phyloP scores from a whole-genome alignment of 2,329 filamentous ascomycete species.

The Curvularia eragrostidis region DNA sequence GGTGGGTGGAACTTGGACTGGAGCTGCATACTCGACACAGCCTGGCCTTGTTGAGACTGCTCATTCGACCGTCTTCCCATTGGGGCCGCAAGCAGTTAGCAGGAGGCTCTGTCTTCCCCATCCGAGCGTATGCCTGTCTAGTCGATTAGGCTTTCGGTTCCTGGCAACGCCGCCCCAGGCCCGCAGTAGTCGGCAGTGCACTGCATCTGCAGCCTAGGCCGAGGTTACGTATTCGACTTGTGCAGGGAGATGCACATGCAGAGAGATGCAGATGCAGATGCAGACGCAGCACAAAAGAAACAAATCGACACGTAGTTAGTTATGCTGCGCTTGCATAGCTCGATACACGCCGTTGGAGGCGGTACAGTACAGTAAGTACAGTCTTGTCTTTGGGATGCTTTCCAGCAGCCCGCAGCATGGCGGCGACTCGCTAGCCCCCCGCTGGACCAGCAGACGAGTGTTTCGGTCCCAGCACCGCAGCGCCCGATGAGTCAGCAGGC shows the following conservation, averaged over 20 bases:
- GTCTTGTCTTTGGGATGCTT: too few species aligned
- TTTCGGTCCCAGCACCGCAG: constrained; percentile 16
- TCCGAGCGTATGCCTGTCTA: constrained; percentile 36
- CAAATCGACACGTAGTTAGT: not conserved
- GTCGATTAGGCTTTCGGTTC: constrained; percentile 24
- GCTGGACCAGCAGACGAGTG: constrained; percentile 14
- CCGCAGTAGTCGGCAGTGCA: constrained; percentile 20
- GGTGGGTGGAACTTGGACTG: constrained; percentile 26
- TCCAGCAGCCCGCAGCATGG: too few species aligned
- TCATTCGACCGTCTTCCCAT: not conserved
- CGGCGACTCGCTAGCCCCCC: constrained; percentile 21
- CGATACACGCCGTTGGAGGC: not conserved
- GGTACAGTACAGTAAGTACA: too few species aligned
- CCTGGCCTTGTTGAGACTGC: too few species aligned
- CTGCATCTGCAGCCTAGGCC: not conserved
- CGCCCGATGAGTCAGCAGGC: constrained; percentile 8
- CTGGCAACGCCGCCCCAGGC: constrained; percentile 22
- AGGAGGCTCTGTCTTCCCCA: constrained; percentile 47
- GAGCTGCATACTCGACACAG: constrained; percentile 24
- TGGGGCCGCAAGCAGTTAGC: constrained; percentile 24
- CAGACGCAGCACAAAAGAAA: constrained; percentile 10
- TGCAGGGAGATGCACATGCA: not conserved
- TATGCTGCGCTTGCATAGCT: constrained; percentile 17
- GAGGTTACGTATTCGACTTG: not conserved
- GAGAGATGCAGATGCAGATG: constrained; percentile 6